Base-by-base conservation (phyloP, 2,329 filamentous ascomycete species). In the Sclerotinia subarctica region DNA sequence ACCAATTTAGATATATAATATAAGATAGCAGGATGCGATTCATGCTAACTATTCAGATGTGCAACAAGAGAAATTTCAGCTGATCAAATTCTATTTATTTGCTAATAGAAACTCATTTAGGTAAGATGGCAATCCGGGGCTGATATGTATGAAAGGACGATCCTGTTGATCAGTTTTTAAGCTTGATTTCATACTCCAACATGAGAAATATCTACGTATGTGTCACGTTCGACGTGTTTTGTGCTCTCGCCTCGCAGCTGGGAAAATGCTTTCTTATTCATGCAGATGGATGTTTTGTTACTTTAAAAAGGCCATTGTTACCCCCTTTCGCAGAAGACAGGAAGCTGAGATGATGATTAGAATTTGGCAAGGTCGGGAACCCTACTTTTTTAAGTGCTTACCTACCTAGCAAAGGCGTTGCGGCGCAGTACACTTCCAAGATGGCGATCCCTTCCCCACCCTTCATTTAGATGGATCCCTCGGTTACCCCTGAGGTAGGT, bases 151-250 rank as follows among this genome's bases (percentile, higher is more conserved):
- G n/a, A n/a, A 58, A 47, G 38, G 62, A 64, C 53, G 51, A 47
- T 58, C 44, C 17, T 35, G 53, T 47, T 38, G 60, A 64, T 64
- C 49, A 64, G 56, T 54, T 58, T 42, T 59, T 66, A 51, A 60
- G 64, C 52, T 66, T 66, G 64, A 59, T 66, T 66, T 10, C 49
- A 66, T 53, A 42, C 19, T 13, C 5, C 38, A 42, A 42, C 38
- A 42, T 42, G 44, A 42, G 10, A 57, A 11, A 35, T 46, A 21
- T n/a, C n/a, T n/a, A n/a, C n/a, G n/a, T n/a, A n/a, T n/a, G n/a
- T n/a, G n/a, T n/a, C n/a, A n/a, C n/a, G n/a, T n/a, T n/a, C n/a
- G n/a, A n/a, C n/a, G n/a, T 42, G 13, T 42, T 42, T 15, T 3
- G 19, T 38, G 10, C 26, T 51, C 19, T 59, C 11, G 24, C 5